Conservation (phyloP, 2,329 filamentous ascomycete species). For the Colletotrichum brevisporum region DNA sequence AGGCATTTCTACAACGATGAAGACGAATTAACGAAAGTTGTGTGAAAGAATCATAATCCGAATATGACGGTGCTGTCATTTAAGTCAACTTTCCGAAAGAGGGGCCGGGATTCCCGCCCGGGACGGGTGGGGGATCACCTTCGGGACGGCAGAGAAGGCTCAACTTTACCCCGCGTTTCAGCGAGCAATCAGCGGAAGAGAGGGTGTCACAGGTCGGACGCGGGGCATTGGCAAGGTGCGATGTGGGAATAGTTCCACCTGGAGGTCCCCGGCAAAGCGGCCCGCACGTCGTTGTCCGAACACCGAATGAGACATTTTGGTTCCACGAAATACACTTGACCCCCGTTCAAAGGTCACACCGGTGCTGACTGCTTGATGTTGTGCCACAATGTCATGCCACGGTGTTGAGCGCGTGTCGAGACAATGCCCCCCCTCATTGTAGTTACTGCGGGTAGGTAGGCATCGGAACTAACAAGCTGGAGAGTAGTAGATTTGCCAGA, state of each 20-base stretch:
- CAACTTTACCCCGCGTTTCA: slow-evolving; percentile 11
- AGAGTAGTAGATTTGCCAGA: no score
- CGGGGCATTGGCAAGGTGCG: not conserved
- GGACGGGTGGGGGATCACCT: slow-evolving; percentile 7
- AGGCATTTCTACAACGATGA: not conserved
- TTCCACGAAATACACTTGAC: slow-evolving; percentile 3
- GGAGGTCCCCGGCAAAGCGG: not conserved
- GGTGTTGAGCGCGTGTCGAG: no score
- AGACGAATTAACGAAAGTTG: not conserved
- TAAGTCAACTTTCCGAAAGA: not conserved
- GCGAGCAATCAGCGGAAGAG: not conserved
- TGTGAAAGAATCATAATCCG: no score
- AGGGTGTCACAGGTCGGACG: not conserved
- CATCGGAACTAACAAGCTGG: no score
- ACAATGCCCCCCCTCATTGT: not conserved
- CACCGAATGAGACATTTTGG: not conserved
- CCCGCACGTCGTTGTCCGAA: slow-evolving; percentile 5
- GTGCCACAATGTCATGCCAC: no score
- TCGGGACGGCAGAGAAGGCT: not conserved
- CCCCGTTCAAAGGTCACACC: not conserved
- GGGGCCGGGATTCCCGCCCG: not conserved
- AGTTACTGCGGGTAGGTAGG: no score
- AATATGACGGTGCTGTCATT: no score
- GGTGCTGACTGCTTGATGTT: no score
- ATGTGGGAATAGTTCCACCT: slow-evolving; percentile 12